phyloP scores from a whole-genome alignment of 1,139 yeast genomes.

The Kodamaea ohmeri region DNA sequence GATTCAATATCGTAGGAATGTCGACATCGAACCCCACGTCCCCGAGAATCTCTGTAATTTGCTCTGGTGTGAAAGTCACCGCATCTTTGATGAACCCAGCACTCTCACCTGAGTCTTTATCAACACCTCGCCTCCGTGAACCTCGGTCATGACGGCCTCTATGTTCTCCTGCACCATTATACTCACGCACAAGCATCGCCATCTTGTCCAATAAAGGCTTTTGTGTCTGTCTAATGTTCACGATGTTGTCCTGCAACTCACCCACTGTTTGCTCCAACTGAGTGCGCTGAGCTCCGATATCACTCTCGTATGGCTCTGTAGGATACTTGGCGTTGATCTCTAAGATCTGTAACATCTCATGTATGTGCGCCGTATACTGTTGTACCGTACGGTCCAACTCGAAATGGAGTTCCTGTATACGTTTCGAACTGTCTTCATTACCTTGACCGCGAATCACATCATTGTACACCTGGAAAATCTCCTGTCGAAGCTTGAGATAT shows the following conservation, averaged over 20 bases:
- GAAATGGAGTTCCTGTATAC: conserved; percentile 10
- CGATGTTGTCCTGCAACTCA: conserved; percentile 22
- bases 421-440: not conserved
- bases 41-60: conserved; percentile 13
- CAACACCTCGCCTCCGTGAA: too few species aligned
- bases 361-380: conserved; percentile 27
- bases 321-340: conserved; percentile 17
- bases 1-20: conserved; percentile 8
- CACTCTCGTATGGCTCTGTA: conserved; percentile 21
- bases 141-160: too few species aligned
- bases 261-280: conserved; percentile 19
- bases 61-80: conserved; percentile 11
- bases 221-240: conserved; percentile 30
- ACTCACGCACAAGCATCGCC: conserved; percentile 25
- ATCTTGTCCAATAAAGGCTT: conserved; percentile 40
- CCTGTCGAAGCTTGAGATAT: conserved; percentile 36
- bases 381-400: conserved; percentile 26
- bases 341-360: conserved; percentile 22
- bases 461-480: conserved; percentile 25
- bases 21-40: conserved; percentile 8
- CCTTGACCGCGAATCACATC: conserved; percentile 10
- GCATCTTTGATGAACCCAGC: not conserved
- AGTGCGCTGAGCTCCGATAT: conserved; percentile 23
- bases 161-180: conserved; percentile 18
- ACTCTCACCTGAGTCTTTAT: too few species aligned